Evolutionary conservation across 345 rosid genomes (phyloP).

Genomic region (Toxicodendron radicans): DNA sequence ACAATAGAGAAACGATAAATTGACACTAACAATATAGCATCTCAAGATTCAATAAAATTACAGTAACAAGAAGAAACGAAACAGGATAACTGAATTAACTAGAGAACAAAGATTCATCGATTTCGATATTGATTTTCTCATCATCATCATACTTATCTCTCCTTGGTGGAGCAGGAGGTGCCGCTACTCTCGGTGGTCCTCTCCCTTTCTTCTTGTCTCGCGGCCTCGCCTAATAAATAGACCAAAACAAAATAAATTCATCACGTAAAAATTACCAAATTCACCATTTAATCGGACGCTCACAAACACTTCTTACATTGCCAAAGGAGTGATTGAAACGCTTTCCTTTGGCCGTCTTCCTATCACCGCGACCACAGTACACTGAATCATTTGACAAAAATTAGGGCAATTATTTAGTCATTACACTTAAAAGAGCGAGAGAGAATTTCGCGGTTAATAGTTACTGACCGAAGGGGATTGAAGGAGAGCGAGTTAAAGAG

Average conservation of each 20-base stretch:
- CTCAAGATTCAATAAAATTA: constrained; percentile 8
- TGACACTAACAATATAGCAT: constrained; percentile 2
- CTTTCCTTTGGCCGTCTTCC: constrained; percentile 84
- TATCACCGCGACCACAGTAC: constrained; percentile 85
- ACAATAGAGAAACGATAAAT: not conserved
- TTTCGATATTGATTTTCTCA: constrained; percentile 58
- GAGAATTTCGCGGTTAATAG: not conserved
- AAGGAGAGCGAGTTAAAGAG: constrained; percentile 27
- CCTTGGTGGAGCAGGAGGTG: constrained; percentile 67
- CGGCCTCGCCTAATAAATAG: constrained; percentile 74
- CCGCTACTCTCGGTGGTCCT: constrained; percentile 71
- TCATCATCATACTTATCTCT: constrained; percentile 63
- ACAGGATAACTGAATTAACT: constrained; percentile 26
- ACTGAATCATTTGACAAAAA: constrained; percentile 36
- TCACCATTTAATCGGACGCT: not conserved
- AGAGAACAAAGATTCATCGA: constrained; percentile 70
- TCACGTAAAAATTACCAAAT: not conserved
- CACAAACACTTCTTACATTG: constrained; percentile 60
- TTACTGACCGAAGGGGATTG: constrained; percentile 41
- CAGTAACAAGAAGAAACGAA: constrained; percentile 20
- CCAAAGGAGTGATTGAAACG: constrained; percentile 93
- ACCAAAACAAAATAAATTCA: constrained; percentile 4
- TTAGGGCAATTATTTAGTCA: not conserved
- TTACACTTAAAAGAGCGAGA: not conserved
- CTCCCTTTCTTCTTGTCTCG: constrained; percentile 86